phyloP scores from a whole-genome alignment of 2,329 filamentous ascomycete species.

The Xylaria sp. region DNA sequence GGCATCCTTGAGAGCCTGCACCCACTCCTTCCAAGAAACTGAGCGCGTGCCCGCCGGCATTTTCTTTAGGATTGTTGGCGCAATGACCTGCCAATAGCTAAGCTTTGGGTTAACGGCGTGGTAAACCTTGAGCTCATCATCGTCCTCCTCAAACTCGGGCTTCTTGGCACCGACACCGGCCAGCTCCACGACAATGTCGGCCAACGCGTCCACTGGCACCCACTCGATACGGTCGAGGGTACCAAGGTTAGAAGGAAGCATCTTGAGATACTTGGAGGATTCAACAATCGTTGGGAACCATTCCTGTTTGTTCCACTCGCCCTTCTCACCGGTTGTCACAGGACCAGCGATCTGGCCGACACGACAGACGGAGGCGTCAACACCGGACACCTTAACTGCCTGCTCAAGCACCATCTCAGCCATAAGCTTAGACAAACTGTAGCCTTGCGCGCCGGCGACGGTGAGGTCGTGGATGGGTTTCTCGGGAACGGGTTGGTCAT shows the following conservation, averaged over 20 bases:
- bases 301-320: slow-evolving; percentile 66
- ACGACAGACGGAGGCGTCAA: slow-evolving; percentile 55
- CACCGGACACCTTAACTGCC: slow-evolving; percentile 49
- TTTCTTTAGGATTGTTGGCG: slow-evolving; percentile 35
- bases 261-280: slow-evolving; percentile 60
- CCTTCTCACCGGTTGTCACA: slow-evolving; percentile 49
- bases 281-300: slow-evolving; percentile 64
- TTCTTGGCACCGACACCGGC: slow-evolving; percentile 48
- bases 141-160: slow-evolving; percentile 34
- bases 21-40: slow-evolving; percentile 41
- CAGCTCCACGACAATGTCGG: slow-evolving; percentile 59
- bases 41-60: slow-evolving; percentile 38
- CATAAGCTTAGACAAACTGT: slow-evolving; percentile 58
- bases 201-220: slow-evolving; percentile 63
- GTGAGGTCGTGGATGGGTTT: slow-evolving; percentile 49
- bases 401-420: slow-evolving; percentile 56
- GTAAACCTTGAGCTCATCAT: slow-evolving; percentile 41
- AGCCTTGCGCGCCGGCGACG: slow-evolving; percentile 50
- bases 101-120: slow-evolving; percentile 43
- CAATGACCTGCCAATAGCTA: slow-evolving; percentile 40
- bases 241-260: slow-evolving; percentile 60
- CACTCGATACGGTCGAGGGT: slow-evolving; percentile 60
- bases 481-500: slow-evolving; percentile 53
- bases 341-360: slow-evolving; percentile 61
- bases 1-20: slow-evolving; percentile 36